phyloP scores from a whole-genome alignment of 495 filamentous ascomycete genomes.

The Aspergillus ostianus region DNA sequence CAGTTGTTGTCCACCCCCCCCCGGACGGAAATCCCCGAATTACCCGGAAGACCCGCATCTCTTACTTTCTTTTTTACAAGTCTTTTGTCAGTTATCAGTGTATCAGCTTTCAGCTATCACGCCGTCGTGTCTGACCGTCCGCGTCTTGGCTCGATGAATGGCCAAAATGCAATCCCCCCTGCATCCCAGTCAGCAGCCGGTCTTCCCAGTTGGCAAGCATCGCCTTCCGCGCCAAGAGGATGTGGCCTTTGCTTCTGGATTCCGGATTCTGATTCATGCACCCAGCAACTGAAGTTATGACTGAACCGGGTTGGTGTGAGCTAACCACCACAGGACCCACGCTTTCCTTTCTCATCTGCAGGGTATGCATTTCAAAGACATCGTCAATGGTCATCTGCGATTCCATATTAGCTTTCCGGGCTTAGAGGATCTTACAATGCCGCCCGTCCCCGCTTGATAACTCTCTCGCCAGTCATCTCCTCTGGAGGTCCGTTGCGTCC shows the following conservation, averaged over 20 bases:
- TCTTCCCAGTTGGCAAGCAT: neutral
- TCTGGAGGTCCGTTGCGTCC: slow-evolving; percentile 3
- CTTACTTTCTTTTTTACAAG: neutral
- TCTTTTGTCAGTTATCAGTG: neutral
- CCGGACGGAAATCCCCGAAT: neutral
- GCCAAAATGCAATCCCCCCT: neutral
- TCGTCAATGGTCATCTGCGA: slow-evolving; percentile 4
- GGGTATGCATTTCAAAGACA: slow-evolving; percentile 7
- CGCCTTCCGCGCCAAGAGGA: neutral
- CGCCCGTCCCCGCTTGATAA: slow-evolving; percentile 1
- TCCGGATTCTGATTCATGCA: neutral
- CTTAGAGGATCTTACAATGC: neutral
- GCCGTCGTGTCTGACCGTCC: neutral
- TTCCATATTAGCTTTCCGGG: neutral
- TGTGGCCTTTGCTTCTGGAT: neutral
- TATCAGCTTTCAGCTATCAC: neutral
- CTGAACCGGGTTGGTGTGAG: neutral
- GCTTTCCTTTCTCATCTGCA: neutral
- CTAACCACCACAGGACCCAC: neutral
- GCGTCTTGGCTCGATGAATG: neutral
- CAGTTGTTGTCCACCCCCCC: neutral
- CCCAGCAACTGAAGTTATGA: neutral
- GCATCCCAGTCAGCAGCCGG: neutral
- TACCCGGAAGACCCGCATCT: neutral
- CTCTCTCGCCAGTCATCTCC: neutral